Evolutionary conservation across 345 rosid genomes (phyloP), one percentile per base, ranked within the genome.

Genomic region (Luvunga scandens): DNA sequence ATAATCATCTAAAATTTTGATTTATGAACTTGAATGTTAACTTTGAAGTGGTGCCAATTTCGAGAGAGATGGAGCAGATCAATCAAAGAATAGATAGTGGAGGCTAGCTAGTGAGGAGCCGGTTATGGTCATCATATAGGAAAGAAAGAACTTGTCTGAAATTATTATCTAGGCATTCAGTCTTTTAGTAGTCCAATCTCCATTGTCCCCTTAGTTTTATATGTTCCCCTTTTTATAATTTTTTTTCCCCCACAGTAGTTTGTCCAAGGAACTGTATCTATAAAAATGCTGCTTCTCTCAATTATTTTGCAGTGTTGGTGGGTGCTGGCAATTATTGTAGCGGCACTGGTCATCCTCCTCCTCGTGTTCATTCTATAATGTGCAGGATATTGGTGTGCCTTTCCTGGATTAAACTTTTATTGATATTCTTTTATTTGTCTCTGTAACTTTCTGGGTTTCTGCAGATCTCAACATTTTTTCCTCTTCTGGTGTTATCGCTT

Each of bases 271-370:
- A 56, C 24, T 9, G 7, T 55, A 19, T 12, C 30, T 77, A 45
- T 18, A 42, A 13, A 18, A 18, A 48, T 53, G 30, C 53, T 72
- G 45, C n/a, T 45, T 70, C 39, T 60, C 59, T 18, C 28, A 18
- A 55, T 48, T 77, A 45, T 62, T 79, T 83, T 80, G 86, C 91
- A 90, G 94, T 90, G 94, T 66, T 90, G 94, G 94, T 90, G 94
- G 94, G 60, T 89, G 71, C 75, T 89, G 84, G 94, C 66, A 70
- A 75, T 89, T 77, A 53, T 87, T 21, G 81, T 87, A 63, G 71
- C 87, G 83, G 89, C 61, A 31, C 45, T 90, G 75, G 78, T 87
- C 27, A 45, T 89, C 72, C 45, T 90, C 78, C 36, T 89, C 73
- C 76, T 87, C 21, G 53, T 90, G 76, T 75, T 90, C 63, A 81